Conservation (phyloP, 176 grass and related monocot genomes). For the Carex parvula region DNA sequence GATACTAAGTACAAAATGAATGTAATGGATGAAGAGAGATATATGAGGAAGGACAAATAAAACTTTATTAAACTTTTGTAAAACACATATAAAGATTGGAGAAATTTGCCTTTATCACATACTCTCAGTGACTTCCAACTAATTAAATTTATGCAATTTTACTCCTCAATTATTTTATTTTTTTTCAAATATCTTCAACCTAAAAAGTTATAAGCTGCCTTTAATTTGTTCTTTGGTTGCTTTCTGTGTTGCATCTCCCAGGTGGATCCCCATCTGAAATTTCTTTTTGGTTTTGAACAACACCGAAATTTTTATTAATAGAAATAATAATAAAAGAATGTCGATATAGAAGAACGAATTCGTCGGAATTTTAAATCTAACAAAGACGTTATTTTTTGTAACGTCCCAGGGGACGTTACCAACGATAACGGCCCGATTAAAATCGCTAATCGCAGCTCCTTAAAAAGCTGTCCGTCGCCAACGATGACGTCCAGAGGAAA, state of each 20-base stretch:
- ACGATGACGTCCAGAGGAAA: no score
- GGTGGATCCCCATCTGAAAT: not conserved
- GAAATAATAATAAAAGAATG: no score
- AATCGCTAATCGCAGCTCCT: no score
- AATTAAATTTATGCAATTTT: not conserved
- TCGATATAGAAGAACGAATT: no score
- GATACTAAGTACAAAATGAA: not conserved
- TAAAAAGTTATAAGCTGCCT: constrained; percentile 3
- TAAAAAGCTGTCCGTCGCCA: no score
- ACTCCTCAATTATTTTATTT: not conserved
- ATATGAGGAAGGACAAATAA: not conserved
- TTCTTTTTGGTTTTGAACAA: constrained; percentile 15
- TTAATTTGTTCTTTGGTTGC: not conserved
- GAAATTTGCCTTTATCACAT: not conserved
- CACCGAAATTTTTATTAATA: no score
- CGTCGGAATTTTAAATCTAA: no score
- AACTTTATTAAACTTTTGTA: not conserved
- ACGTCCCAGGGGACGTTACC: no score
- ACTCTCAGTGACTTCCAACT: constrained; percentile 3
- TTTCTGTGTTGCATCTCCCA: not conserved
- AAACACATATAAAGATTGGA: not conserved
- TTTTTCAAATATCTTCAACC: not conserved
- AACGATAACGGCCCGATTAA: no score
- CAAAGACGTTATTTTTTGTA: no score
- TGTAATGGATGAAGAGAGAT: not conserved